phyloP scores from a whole-genome alignment of 768 basidiomycete genomes.

The Termitomyces sp. region DNA sequence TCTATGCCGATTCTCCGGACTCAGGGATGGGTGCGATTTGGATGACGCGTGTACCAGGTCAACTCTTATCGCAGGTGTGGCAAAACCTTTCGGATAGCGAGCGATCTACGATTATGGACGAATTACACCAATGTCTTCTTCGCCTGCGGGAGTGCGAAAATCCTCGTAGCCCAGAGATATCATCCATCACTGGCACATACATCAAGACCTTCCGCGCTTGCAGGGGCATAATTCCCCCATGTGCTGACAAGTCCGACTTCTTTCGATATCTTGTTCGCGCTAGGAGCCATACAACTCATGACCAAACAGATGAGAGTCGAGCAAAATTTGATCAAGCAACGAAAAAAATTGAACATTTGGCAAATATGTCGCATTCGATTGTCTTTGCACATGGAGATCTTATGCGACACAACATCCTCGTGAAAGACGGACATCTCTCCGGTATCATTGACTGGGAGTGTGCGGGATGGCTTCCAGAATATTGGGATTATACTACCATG shows the following conservation, averaged over 20 bases:
- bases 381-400: conserved; percentile 6
- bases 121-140: conserved; percentile 2
- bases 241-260: background rate
- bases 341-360: background rate
- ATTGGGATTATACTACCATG: conserved; percentile 15
- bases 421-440: conserved; percentile 3
- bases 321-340: background rate
- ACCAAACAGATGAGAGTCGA: background rate
- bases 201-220: conserved; percentile 1
- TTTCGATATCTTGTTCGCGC: background rate
- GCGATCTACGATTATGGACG: background rate
- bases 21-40: background rate
- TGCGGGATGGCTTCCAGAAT: conserved; percentile 18
- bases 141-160: conserved; percentile 2
- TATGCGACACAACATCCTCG: conserved; percentile 6
- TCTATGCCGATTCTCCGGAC: background rate
- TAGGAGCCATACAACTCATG: background rate
- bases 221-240: background rate
- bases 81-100: background rate
- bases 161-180: conserved; percentile 1
- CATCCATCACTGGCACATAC: conserved; percentile 1
- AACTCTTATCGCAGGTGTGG: conserved; percentile 1
- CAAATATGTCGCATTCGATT: background rate
- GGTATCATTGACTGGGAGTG: conserved; percentile 15
- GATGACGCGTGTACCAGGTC: conserved; percentile 4